phyloP scores from a whole-genome alignment of 2,329 filamentous ascomycete species.

The Arthroderma sp. region DNA sequence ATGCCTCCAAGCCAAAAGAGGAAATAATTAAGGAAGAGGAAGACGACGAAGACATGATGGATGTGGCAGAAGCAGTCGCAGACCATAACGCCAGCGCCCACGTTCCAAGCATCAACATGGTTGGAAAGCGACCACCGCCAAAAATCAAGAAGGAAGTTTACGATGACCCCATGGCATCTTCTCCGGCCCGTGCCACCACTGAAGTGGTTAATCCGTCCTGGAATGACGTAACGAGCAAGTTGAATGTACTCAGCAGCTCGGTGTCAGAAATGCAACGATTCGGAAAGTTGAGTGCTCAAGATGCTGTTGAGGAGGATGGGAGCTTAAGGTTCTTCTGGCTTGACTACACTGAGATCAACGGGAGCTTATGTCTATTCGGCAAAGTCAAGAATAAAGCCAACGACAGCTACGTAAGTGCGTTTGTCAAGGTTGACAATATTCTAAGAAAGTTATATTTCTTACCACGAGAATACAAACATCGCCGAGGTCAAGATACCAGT shows the following conservation, averaged over 20 bases:
- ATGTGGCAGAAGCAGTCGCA: constrained; percentile 65
- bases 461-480: constrained; percentile 54
- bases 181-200: constrained; percentile 51
- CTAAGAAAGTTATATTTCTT: constrained; percentile 86
- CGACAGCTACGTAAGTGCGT: constrained; percentile 72
- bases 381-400: constrained; percentile 87
- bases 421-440: constrained; percentile 92
- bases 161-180: constrained; percentile 63
- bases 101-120: constrained; percentile 66
- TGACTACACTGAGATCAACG: constrained; percentile 86
- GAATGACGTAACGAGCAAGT: constrained; percentile 72
- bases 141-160: constrained; percentile 59
- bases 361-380: constrained; percentile 84
- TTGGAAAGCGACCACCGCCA: constrained; percentile 64
- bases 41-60: constrained; percentile 71
- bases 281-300: constrained; percentile 70
- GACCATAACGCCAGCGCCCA: constrained; percentile 50
- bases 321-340: constrained; percentile 93
- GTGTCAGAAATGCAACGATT: constrained; percentile 48
- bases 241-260: constrained; percentile 74
- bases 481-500: constrained; percentile 53
- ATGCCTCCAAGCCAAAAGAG: constrained; percentile 35
- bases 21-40: constrained; percentile 38
- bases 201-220: constrained; percentile 66
- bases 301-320: constrained; percentile 88